Conservation (phyloP, 1,284 basidiomycete species). For the Irpex sp. region DNA sequence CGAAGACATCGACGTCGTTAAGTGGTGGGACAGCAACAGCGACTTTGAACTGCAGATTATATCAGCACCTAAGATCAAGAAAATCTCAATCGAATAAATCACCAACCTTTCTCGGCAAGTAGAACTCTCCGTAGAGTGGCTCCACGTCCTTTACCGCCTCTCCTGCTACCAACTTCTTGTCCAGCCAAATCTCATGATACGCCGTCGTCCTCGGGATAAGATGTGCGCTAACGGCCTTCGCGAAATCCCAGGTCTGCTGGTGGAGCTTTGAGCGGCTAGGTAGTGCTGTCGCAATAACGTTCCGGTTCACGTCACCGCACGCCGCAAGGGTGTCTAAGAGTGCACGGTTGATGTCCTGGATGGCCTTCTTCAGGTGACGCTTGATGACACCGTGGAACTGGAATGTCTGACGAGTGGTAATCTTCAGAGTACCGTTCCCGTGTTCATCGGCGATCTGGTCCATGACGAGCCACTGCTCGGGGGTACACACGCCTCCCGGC, state of each 20-base stretch:
- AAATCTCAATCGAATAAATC: not conserved
- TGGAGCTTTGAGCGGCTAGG: slow-evolving; percentile 86
- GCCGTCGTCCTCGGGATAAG: slow-evolving; percentile 89
- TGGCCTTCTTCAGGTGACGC: slow-evolving; percentile 90
- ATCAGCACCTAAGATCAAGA: slow-evolving; percentile 1
- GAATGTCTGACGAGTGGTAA: slow-evolving; percentile 98
- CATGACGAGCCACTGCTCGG: slow-evolving; percentile 93
- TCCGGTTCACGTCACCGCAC: slow-evolving; percentile 97
- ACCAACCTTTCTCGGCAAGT: slow-evolving; percentile 86
- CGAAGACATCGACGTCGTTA: slow-evolving; percentile 95
- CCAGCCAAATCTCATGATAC: slow-evolving; percentile 99
- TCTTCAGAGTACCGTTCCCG: slow-evolving; percentile 92
- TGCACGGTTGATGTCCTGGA: slow-evolving; percentile 92
- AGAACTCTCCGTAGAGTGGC: slow-evolving; percentile 95
- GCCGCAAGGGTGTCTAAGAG: slow-evolving; percentile 96
- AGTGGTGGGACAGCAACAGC: slow-evolving; percentile 94
- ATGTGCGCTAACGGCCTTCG: slow-evolving; percentile 82
- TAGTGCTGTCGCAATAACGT: slow-evolving; percentile 91
- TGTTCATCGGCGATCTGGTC: slow-evolving; percentile 95
- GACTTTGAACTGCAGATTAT: slow-evolving; percentile 80
- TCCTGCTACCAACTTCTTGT: slow-evolving; percentile 91
- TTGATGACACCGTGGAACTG: slow-evolving; percentile 99
- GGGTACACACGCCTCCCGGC: slow-evolving; percentile 91
- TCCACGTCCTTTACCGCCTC: slow-evolving; percentile 92
- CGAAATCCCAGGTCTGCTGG: slow-evolving; percentile 78